Conservation (phyloP, 345 rosid genomes). For the Ailanthus altissimus region DNA sequence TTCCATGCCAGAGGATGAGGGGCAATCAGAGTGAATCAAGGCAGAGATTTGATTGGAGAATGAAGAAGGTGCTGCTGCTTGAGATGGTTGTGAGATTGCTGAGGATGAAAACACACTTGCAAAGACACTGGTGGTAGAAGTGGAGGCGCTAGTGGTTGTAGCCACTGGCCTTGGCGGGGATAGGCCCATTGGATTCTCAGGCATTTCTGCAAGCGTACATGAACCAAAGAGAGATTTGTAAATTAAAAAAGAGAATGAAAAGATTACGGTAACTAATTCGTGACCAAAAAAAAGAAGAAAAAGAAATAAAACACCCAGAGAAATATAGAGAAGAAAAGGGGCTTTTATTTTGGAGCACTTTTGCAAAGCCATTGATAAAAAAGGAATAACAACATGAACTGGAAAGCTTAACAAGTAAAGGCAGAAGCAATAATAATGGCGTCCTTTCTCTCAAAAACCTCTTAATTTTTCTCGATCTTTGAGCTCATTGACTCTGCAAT, state of each 20-base stretch:
- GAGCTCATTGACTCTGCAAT: constrained; percentile 22
- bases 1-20: constrained; percentile 43
- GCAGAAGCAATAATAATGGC: constrained; percentile 46
- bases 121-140: constrained; percentile 39
- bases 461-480: constrained; percentile 31
- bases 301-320: background rate
- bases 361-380: constrained; percentile 19
- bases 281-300: background rate
- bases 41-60: constrained; percentile 36
- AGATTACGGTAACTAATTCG: background rate
- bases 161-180: constrained; percentile 37
- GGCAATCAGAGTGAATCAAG: constrained; percentile 25
- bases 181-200: constrained; percentile 46
- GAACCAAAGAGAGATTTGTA: constrained; percentile 3
- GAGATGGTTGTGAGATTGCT: constrained; percentile 28
- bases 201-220: constrained; percentile 43
- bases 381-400: constrained; percentile 19
- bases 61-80: constrained; percentile 38
- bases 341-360: constrained; percentile 12
- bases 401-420: constrained; percentile 32
- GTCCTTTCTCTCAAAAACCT: constrained; percentile 38
- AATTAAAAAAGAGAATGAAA: background rate
- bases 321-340: constrained; percentile 12
- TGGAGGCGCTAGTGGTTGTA: constrained; percentile 29
- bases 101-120: constrained; percentile 52